Evolutionary conservation across 805 yeast genomes (phyloP).

Genomic region (Barnettozyma botsteinii): DNA sequence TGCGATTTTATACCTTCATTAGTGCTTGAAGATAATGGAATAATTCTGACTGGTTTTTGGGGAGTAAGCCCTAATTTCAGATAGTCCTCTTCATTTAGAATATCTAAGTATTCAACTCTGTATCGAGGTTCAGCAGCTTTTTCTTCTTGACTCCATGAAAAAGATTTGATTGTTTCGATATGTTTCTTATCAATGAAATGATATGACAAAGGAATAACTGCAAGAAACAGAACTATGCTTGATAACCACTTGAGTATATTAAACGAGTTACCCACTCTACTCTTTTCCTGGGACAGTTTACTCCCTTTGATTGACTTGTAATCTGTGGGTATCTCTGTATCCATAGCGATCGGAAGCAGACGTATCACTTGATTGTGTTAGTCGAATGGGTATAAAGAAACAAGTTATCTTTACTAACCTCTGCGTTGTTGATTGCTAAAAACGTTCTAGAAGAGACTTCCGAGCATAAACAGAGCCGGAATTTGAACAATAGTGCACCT

Average conservation of each 20-base stretch:
- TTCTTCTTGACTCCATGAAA: background rate
- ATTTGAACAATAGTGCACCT: too few relatives aligned
- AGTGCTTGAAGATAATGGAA: conserved; percentile 11
- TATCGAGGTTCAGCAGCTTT: background rate
- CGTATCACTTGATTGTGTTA: too few relatives aligned
- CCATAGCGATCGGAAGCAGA: conserved; percentile 5
- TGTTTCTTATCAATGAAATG: background rate
- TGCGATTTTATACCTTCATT: conserved; percentile 8
- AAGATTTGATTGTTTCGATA: background rate
- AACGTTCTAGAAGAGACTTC: too few relatives aligned
- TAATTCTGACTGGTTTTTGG: conserved; percentile 29
- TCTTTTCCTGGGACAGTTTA: too few relatives aligned
- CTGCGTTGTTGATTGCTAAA: too few relatives aligned
- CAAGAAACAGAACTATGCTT: background rate
- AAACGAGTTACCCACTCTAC: background rate
- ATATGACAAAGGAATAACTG: background rate
- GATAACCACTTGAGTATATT: background rate
- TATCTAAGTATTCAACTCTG: conserved; percentile 11
- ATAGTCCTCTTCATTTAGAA: conserved; percentile 26
- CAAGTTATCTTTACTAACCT: too few relatives aligned
- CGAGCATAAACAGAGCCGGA: too few relatives aligned
- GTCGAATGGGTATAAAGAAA: too few relatives aligned
- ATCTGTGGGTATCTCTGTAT: too few relatives aligned
- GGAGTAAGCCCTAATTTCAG: conserved; percentile 36
- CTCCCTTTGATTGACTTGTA: too few relatives aligned